Evolutionary conservation across 345 rosid genomes (phyloP).

Genomic region (Firmiana major): DNA sequence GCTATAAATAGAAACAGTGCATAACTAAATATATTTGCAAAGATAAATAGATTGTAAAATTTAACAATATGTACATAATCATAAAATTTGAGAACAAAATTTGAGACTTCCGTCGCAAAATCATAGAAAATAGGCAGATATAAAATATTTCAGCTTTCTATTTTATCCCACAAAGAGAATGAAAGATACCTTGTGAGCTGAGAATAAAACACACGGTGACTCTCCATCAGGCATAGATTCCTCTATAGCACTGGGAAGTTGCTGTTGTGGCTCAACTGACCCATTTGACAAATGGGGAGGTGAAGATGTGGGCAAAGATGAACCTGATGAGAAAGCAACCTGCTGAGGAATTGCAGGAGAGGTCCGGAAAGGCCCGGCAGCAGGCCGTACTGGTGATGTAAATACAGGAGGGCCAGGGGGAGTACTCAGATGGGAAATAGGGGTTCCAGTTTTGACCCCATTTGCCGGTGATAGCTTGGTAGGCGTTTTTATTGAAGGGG

Average conservation of each 20-base stretch:
- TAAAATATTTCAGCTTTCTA: neutral
- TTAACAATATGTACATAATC: neutral
- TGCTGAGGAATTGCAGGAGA: conserved; percentile 94
- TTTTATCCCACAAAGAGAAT: neutral
- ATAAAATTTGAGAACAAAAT: conserved; percentile 44
- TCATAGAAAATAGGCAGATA: neutral
- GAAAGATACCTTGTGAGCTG: conserved; percentile 73
- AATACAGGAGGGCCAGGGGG: conserved; percentile 95
- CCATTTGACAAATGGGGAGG: conserved; percentile 79
- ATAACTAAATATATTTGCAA: neutral
- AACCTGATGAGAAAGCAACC: conserved; percentile 67
- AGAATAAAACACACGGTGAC: conserved; percentile 64
- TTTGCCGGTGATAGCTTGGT: conserved; percentile 53
- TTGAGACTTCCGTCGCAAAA: conserved; percentile 15
- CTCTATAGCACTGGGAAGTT: conserved; percentile 38
- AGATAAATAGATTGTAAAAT: neutral
- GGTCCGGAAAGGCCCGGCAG: conserved; percentile 87
- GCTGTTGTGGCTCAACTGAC: conserved; percentile 22
- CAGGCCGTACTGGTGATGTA: conserved; percentile 81
- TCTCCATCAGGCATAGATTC: conserved; percentile 38
- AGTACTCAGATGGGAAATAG: conserved; percentile 73
- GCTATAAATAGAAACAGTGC: neutral
- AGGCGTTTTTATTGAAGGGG: conserved; percentile 51
- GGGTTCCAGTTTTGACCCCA: conserved; percentile 62
- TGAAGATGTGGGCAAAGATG: conserved; percentile 75